Evolutionary conservation across 345 rosid species (phyloP).

Genomic region (Rhizophora apiculata): DNA sequence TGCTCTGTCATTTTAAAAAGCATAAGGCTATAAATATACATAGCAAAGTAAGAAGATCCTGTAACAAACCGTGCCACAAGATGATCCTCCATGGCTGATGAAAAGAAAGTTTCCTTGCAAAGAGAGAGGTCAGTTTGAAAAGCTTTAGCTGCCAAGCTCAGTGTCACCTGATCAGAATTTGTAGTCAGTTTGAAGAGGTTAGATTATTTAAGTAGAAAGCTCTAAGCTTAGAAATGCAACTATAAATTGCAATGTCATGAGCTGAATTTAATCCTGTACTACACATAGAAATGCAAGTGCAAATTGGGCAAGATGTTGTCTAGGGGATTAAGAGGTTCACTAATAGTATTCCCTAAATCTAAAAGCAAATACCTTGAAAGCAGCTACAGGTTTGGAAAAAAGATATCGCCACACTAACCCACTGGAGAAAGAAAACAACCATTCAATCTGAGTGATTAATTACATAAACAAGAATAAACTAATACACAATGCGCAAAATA

Average conservation of each 20-base stretch:
- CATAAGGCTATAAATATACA: constrained; percentile 2
- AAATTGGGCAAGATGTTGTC: background rate
- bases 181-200: background rate
- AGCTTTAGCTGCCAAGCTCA: constrained; percentile 83
- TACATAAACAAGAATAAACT: constrained; percentile 9
- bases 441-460: constrained; percentile 1
- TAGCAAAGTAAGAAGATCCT: constrained; percentile 4
- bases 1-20: constrained; percentile 18
- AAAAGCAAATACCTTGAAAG: constrained; percentile 60
- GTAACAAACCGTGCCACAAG: constrained; percentile 58
- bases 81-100: constrained; percentile 71
- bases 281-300: background rate
- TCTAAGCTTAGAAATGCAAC: background rate
- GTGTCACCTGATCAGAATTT: constrained; percentile 57
- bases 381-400: constrained; percentile 77
- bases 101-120: constrained; percentile 84
- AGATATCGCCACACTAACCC: constrained; percentile 87
- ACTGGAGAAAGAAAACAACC: constrained; percentile 38
- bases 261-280: background rate
- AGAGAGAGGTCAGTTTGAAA: constrained; percentile 79
- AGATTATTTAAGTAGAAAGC: background rate
- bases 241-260: background rate
- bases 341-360: background rate
- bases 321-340: background rate
- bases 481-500: constrained; percentile 29